Percentiles rank a stretch among this genome's conserved stretches.
These are phyloP conservation scores for Umbelopsis ramanniana DNA, from an alignment of 192 early-diverging fungal genomes.

Conservation along the genomic window DNA sequence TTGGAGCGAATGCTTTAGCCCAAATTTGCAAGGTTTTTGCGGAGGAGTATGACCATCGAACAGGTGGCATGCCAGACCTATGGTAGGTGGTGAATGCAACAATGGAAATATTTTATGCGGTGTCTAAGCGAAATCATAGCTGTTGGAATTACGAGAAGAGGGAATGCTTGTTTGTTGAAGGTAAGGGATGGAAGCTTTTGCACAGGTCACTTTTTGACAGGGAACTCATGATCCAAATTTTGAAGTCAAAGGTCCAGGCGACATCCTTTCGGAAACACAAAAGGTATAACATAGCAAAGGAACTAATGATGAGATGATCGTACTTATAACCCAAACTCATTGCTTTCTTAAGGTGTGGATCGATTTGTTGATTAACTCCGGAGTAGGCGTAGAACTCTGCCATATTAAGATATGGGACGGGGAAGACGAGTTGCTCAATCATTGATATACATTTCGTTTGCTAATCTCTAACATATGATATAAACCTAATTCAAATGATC, in stretches of 20 bases:
- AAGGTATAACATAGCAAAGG: conserved; percentile 26
- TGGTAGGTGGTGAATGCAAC: conserved; percentile 44
- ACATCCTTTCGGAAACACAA: conserved; percentile 70
- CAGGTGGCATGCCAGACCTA: conserved; percentile 72
- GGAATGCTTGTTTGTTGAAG: conserved; percentile 65
- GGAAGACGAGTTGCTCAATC: conserved; percentile 31
- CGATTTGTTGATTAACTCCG: conserved; percentile 55
- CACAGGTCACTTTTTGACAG: neutral
- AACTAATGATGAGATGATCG: too few relatives aligned
- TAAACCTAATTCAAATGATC: neutral
- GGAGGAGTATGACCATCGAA: conserved; percentile 64
- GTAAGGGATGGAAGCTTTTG: conserved; percentile 21
- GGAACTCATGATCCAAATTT: neutral
- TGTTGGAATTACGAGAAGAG: conserved; percentile 65
- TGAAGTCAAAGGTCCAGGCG: conserved; percentile 69
- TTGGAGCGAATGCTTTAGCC: conserved; percentile 57
- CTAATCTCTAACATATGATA: neutral
- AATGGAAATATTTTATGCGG: neutral
- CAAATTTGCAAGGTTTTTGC: conserved; percentile 65
- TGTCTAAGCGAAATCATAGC: conserved; percentile 27
- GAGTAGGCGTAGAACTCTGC: conserved; percentile 67
- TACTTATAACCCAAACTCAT: too few relatives aligned
- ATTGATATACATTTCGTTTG: neutral
- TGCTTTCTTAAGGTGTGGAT: conserved; percentile 55
- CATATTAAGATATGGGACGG: conserved; percentile 52